Evolutionary conservation across 345 rosid genomes (phyloP).

Genomic region (Kandelia obovata): DNA sequence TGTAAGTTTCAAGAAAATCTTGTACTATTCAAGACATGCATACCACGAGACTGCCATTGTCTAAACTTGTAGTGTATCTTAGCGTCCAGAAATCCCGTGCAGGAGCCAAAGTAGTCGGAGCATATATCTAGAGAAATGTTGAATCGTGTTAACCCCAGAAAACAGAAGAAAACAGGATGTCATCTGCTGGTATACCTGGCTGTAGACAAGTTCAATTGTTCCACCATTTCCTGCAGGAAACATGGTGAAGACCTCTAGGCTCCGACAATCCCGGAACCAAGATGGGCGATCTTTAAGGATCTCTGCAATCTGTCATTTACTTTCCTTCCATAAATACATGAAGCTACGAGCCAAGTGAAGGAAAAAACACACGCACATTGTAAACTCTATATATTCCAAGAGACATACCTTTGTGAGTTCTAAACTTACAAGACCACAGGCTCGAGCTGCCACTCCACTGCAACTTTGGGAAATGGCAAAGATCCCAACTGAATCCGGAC

Average conservation of each 20-base stretch:
- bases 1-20: background rate
- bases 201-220: conserved; percentile 87
- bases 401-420: conserved; percentile 79
- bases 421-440: conserved; percentile 98
- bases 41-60: conserved; percentile 99
- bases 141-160: background rate
- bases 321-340: background rate
- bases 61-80: conserved; percentile 85
- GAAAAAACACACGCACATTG: background rate
- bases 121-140: conserved; percentile 59
- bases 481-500: conserved; percentile 99
- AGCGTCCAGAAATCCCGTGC: conserved; percentile 99
- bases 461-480: conserved; percentile 99
- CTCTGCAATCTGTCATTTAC: conserved; percentile 74
- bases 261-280: conserved; percentile 99
- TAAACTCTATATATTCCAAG: background rate
- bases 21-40: conserved; percentile 13
- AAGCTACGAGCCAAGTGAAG: background rate
- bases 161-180: conserved; percentile 5
- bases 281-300: conserved; percentile 96
- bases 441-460: conserved; percentile 99
- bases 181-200: conserved; percentile 52
- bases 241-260: conserved; percentile 94
- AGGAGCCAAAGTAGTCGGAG: conserved; percentile 97
- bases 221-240: conserved; percentile 95